A percentile compares a stretch with the other conserved stretches of the same genome.
phyloP scores from a whole-genome alignment of 2,329 filamentous ascomycete genomes.

The Fusarium decemcellulare region DNA sequence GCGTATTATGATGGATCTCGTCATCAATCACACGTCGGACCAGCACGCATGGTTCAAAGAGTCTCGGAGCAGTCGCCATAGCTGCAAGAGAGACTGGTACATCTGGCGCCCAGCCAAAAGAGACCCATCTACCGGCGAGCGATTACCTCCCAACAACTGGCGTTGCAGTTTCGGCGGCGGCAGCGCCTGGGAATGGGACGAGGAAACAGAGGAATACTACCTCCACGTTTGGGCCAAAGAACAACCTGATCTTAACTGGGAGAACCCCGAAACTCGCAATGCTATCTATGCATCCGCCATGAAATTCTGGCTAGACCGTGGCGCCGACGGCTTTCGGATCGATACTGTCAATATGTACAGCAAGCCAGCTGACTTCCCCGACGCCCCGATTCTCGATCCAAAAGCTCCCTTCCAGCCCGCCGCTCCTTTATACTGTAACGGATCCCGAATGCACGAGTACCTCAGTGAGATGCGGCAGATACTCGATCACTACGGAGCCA shows the following conservation, averaged over 20 bases:
- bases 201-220: conserved; percentile 81
- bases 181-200: conserved; percentile 80
- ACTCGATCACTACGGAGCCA: conserved; percentile 72
- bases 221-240: conserved; percentile 81
- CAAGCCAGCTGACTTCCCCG: conserved; percentile 71
- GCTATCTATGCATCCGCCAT: conserved; percentile 81
- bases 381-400: conserved; percentile 68
- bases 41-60: conserved; percentile 45
- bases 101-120: conserved; percentile 67
- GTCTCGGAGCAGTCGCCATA: conserved; percentile 35
- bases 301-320: conserved; percentile 84
- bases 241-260: conserved; percentile 90
- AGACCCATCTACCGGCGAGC: conserved; percentile 66
- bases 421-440: conserved; percentile 73
- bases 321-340: conserved; percentile 81
- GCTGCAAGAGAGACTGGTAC: conserved; percentile 70
- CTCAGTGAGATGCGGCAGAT: conserved; percentile 76
- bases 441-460: conserved; percentile 78
- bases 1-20: conserved; percentile 44
- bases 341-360: conserved; percentile 83
- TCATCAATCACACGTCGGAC: conserved; percentile 45
- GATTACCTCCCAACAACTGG: conserved; percentile 84
- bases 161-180: conserved; percentile 71
- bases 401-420: conserved; percentile 66
- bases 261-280: conserved; percentile 75